Conservation (phyloP, 805 yeast species). For the Geotrichum ghanense region DNA sequence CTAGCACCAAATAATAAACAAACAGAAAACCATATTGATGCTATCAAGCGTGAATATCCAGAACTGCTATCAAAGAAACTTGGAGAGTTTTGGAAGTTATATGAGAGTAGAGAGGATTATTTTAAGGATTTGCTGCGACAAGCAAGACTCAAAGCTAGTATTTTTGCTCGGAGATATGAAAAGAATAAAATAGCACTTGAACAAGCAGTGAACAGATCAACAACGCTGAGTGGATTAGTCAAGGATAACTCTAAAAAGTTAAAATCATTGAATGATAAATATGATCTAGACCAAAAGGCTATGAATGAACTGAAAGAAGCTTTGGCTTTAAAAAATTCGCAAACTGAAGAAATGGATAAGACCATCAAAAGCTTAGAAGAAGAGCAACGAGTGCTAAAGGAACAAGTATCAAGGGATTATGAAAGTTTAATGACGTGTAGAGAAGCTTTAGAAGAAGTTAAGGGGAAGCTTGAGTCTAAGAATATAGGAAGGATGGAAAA, state of each 20-base stretch:
- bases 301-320: slow-evolving; percentile 2
- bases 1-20: background rate
- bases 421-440: slow-evolving; percentile 6
- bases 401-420: too few relatives aligned
- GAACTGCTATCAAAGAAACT: background rate
- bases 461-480: slow-evolving; percentile 7
- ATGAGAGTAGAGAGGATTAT: background rate
- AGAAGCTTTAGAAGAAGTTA: slow-evolving; percentile 12
- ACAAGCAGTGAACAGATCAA: slow-evolving; percentile 2
- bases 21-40: background rate
- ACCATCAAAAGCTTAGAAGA: slow-evolving; percentile 28
- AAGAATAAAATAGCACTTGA: background rate
- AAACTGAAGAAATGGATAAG: slow-evolving; percentile 25
- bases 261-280: background rate
- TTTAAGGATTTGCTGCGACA: background rate
- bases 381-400: slow-evolving; percentile 10
- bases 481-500: slow-evolving; percentile 5
- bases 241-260: slow-evolving; percentile 1
- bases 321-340: slow-evolving; percentile 14
- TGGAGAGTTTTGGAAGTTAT: background rate
- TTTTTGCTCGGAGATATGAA: background rate
- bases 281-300: background rate
- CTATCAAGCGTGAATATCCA: background rate
- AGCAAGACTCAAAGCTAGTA: background rate
- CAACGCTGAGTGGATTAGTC: slow-evolving; percentile 1